Conservation (phyloP, 2,329 filamentous ascomycete species). For the Pseudogymnoascus sp. region DNA sequence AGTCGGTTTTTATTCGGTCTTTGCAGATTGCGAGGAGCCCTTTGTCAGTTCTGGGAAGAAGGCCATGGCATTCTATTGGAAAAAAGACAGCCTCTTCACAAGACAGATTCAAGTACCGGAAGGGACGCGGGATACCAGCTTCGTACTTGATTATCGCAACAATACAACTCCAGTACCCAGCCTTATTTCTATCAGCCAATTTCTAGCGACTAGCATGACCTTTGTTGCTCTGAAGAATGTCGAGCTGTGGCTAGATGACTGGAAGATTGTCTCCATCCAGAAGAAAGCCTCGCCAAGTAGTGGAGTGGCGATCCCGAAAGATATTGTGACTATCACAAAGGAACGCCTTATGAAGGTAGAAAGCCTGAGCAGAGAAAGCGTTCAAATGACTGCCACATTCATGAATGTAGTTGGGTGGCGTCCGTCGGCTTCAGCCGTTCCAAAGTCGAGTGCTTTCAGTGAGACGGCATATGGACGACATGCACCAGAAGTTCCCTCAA, state of each 20-base stretch:
- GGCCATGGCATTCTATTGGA: constrained; percentile 99
- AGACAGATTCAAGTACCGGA: constrained; percentile 68
- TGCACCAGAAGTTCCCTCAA: constrained; percentile 48
- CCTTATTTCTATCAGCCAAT: constrained; percentile 78
- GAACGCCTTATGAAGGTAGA: constrained; percentile 83
- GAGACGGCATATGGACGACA: constrained; percentile 35
- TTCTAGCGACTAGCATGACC: constrained; percentile 87
- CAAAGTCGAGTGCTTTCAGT: constrained; percentile 19
- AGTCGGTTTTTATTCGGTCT: constrained; percentile 97
- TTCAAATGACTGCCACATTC: constrained; percentile 85
- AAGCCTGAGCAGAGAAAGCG: constrained; percentile 73
- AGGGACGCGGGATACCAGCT: constrained; percentile 67
- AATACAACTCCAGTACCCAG: constrained; percentile 79
- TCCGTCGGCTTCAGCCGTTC: constrained; percentile 39
- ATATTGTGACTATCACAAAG: constrained; percentile 73
- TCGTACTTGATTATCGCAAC: constrained; percentile 90
- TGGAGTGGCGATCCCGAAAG: constrained; percentile 63
- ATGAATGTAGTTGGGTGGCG: constrained; percentile 87
- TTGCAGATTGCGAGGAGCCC: constrained; percentile 94
- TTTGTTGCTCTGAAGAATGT: constrained; percentile 86
- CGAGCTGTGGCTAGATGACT: constrained; percentile 85
- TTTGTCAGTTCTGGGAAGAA: constrained; percentile 89
- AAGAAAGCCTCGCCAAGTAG: constrained; percentile 81
- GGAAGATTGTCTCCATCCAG: constrained; percentile 65
- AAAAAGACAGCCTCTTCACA: constrained; percentile 94